Conservation (phyloP, 2,329 filamentous ascomycete species). For the Lachnellula occidentalis region DNA sequence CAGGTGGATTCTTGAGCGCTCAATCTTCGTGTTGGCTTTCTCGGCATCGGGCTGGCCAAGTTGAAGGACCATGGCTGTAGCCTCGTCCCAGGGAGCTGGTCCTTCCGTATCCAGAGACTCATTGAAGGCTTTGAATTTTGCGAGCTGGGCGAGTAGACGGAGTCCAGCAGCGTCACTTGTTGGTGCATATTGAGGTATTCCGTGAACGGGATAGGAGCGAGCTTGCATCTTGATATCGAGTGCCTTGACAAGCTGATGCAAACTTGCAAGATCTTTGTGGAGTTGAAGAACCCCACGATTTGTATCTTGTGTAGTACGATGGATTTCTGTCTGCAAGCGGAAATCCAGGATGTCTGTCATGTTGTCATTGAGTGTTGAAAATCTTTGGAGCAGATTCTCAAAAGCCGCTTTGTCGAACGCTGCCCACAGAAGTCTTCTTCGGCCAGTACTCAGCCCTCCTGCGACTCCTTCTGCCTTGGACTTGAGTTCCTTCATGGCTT, state of each 20-base stretch:
- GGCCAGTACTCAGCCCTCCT: conserved; percentile 21
- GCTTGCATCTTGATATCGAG: conserved; percentile 40
- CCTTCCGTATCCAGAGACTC: conserved; percentile 37
- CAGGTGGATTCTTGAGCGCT: conserved; percentile 11
- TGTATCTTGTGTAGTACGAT: conserved; percentile 43
- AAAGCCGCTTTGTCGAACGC: conserved; percentile 43
- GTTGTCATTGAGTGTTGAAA: conserved; percentile 41
- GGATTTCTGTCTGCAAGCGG: conserved; percentile 42
- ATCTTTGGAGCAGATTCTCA: conserved; percentile 39
- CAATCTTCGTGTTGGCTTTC: conserved; percentile 10
- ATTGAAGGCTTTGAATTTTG: conserved; percentile 48
- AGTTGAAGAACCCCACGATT: conserved; percentile 43
- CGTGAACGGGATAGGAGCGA: conserved; percentile 9
- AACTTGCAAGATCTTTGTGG: conserved; percentile 41
- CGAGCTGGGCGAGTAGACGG: conserved; percentile 38
- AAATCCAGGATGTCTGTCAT: conserved; percentile 45
- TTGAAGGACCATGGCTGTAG: conserved; percentile 36
- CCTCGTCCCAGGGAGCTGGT: conserved; percentile 32
- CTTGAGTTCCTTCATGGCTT: conserved; percentile 37
- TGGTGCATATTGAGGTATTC: conserved; percentile 18
- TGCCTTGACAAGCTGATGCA: conserved; percentile 41
- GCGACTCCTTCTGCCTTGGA: conserved; percentile 29
- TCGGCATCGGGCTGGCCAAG: conserved; percentile 29
- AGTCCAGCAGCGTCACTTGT: conserved; percentile 36
- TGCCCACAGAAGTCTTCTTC: conserved; percentile 37